Conservation (phyloP, 78 protist genomes). For the Speleostelium caveatum region DNA sequence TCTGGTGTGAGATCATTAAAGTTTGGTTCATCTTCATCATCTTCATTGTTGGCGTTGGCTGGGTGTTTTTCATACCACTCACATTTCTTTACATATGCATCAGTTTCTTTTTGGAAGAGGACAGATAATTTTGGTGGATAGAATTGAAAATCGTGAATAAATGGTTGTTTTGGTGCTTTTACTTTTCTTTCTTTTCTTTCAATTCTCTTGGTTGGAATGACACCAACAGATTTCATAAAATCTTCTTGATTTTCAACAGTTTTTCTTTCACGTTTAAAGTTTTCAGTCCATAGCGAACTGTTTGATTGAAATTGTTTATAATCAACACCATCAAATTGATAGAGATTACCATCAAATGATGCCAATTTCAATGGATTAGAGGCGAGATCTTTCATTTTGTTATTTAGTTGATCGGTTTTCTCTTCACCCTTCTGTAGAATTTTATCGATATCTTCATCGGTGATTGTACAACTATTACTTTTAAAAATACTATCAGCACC, state of each 20-base stretch:
- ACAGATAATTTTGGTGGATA: constrained; percentile 70
- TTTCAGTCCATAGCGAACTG: constrained; percentile 38
- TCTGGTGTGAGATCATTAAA: constrained; percentile 52
- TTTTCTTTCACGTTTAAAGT: constrained; percentile 83
- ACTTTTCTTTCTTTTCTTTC: constrained; percentile 6
- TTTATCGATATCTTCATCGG: constrained; percentile 86
- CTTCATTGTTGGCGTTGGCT: not conserved
- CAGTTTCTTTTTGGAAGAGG: constrained; percentile 74
- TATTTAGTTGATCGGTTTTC: constrained; percentile 53
- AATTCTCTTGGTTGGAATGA: not conserved
- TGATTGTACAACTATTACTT: constrained; percentile 48
- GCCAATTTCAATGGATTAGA: constrained; percentile 48
- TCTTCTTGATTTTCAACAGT: constrained; percentile 40
- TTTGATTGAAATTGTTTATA: constrained; percentile 29
- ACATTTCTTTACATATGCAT: constrained; percentile 15
- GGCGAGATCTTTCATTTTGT: constrained; percentile 22
- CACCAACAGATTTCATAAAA: constrained; percentile 10
- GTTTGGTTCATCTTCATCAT: constrained; percentile 43
- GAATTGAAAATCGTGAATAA: constrained; percentile 80
- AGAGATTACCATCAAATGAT: constrained; percentile 80
- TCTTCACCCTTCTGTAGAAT: constrained; percentile 86
- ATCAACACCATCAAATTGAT: constrained; percentile 94
- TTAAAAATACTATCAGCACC: constrained; percentile 96
- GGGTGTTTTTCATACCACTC: constrained; percentile 50
- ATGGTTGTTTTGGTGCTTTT: constrained; percentile 64